A percentile compares a stretch with the other conserved stretches of the same genome.
These are phyloP conservation scores for Arachnopeziza araneosa DNA, from an alignment of 2,329 filamentous ascomycete genomes.

Conservation along the genomic window DNA sequence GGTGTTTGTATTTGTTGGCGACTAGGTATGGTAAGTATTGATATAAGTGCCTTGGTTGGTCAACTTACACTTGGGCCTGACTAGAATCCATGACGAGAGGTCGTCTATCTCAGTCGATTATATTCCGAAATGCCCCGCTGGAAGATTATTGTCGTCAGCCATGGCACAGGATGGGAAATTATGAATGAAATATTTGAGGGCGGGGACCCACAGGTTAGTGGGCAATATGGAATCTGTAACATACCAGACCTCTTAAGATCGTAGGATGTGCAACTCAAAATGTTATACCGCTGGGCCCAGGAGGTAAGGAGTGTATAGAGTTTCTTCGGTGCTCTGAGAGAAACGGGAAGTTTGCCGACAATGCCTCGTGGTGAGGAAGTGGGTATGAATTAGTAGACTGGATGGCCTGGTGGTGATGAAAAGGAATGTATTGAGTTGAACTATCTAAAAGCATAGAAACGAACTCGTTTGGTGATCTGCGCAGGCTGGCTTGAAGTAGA, in stretches of 20 bases:
- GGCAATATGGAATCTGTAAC: constrained; percentile 21
- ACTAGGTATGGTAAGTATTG: constrained; percentile 38
- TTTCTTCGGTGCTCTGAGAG: constrained; percentile 30
- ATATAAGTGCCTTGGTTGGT: constrained; percentile 23
- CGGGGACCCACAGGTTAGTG: constrained; percentile 19
- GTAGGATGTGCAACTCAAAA: constrained; percentile 29
- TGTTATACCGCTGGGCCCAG: constrained; percentile 33
- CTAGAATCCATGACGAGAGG: constrained; percentile 44
- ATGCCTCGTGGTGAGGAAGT: constrained; percentile 36
- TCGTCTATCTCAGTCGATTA: constrained; percentile 22
- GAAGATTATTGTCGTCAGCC: constrained; percentile 30
- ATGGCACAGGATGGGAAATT: constrained; percentile 18
- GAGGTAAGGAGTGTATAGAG: constrained; percentile 35
- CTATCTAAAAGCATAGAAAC: constrained; percentile 33
- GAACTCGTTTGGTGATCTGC: constrained; percentile 36
- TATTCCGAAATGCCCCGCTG: constrained; percentile 11
- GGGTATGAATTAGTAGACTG: constrained; percentile 31
- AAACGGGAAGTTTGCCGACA: constrained; percentile 34
- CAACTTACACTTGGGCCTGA: constrained; percentile 48
- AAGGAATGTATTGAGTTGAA: constrained; percentile 39
- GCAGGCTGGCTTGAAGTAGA: constrained; percentile 36
- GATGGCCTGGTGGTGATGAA: constrained; percentile 28
- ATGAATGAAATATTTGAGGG: constrained; percentile 18
- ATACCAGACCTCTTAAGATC: constrained; percentile 29
- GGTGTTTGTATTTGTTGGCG: constrained; percentile 44